These are phyloP conservation scores for Suillus alpinus DNA, from an alignment of 768 basidiomycete genomes.

Conservation along the genomic window DNA sequence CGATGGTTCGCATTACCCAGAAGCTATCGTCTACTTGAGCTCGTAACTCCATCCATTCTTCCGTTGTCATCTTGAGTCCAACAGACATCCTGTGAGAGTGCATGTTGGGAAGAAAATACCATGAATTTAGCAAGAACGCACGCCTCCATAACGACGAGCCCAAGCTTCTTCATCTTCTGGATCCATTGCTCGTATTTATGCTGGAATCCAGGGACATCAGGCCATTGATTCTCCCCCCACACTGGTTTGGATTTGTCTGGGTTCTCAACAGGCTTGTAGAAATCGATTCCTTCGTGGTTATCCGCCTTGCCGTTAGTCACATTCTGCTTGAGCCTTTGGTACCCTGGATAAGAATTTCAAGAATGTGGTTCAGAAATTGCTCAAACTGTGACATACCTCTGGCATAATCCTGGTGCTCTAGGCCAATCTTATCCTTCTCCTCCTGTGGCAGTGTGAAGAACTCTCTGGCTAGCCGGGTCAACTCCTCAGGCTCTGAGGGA, in stretches of 20 bases:
- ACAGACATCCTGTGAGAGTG: conserved; percentile 62
- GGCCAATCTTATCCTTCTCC: conserved; percentile 74
- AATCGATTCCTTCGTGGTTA: conserved; percentile 82
- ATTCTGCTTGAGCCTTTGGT: conserved; percentile 77
- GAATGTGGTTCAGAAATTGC: background rate
- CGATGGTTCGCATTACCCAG: conserved; percentile 87
- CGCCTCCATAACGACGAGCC: conserved; percentile 85
- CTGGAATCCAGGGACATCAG: conserved; percentile 52
- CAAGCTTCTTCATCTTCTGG: conserved; percentile 81
- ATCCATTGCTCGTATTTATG: conserved; percentile 73
- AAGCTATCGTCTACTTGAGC: conserved; percentile 78
- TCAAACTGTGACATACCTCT: conserved; percentile 50
- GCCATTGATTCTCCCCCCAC: conserved; percentile 91
- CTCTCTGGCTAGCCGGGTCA: conserved; percentile 58
- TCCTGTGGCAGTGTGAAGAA: conserved; percentile 74
- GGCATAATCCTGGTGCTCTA: conserved; percentile 68
- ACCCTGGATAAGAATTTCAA: conserved; percentile 49
- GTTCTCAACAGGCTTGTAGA: conserved; percentile 69
- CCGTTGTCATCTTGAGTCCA: conserved; percentile 68
- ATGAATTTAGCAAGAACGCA: conserved; percentile 33
- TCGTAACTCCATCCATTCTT: conserved; percentile 71
- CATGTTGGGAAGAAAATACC: background rate
- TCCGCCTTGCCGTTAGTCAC: conserved; percentile 83
- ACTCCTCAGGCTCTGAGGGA: conserved; percentile 58
- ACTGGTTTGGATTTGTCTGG: conserved; percentile 70